Evolutionary conservation across 2,329 filamentous ascomycete species (phyloP).

Genomic region (Fusarium tanahbumbuense): DNA sequence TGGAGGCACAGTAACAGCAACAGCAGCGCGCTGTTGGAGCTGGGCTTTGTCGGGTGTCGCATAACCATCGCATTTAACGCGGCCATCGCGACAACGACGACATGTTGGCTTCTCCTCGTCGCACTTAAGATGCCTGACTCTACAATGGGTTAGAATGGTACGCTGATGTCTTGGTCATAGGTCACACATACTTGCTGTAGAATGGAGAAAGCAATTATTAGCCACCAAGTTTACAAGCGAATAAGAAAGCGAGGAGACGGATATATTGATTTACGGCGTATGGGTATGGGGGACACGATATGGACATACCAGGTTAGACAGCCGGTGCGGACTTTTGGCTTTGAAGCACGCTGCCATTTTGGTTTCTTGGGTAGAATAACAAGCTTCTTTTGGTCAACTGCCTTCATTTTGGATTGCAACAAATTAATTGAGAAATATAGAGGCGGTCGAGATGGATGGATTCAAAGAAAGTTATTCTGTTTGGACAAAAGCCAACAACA

Average conservation of each 20-base stretch:
- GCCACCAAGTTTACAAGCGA: not conserved
- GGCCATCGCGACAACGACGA: slow-evolving; percentile 28
- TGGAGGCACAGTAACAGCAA: not conserved
- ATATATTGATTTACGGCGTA: not conserved
- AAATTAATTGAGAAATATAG: not conserved
- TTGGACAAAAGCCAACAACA: slow-evolving; percentile 15
- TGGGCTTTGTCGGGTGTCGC: slow-evolving; percentile 8
- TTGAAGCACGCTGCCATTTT: slow-evolving; percentile 30
- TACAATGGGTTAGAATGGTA: slow-evolving; percentile 6
- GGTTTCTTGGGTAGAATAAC: slow-evolving; percentile 15
- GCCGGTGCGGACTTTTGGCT: slow-evolving; percentile 37
- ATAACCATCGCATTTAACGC: slow-evolving; percentile 43
- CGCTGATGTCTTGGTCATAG: not conserved
- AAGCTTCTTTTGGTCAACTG: not conserved
- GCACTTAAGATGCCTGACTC: slow-evolving; percentile 43
- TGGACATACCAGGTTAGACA: slow-evolving; percentile 38
- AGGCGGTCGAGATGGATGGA: not conserved
- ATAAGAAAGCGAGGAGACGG: not conserved
- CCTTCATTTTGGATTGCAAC: not conserved
- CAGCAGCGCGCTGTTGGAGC: not conserved
- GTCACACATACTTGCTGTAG: slow-evolving; percentile 5
- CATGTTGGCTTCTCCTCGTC: slow-evolving; percentile 45
- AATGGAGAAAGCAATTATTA: not conserved
- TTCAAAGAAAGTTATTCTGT: slow-evolving; percentile 12
- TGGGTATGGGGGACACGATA: not conserved